A percentile compares a stretch with the other conserved stretches of the same genome.
phyloP scores from a whole-genome alignment of 352 stramenopile genomes.

The Thraustochytrium striatum region DNA sequence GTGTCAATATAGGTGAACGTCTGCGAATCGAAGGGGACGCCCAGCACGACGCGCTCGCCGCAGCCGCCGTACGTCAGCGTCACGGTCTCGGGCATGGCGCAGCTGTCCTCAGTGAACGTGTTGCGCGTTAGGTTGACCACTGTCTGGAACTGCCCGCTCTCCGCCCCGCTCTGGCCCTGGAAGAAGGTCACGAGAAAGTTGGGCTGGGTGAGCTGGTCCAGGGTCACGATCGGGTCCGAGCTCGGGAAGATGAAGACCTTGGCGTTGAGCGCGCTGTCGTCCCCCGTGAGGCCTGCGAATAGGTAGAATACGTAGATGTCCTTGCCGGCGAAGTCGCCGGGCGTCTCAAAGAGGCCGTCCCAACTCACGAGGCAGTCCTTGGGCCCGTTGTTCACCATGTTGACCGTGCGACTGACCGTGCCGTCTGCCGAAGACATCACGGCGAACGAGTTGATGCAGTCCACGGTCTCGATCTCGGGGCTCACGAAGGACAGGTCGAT shows the following conservation, averaged over 20 bases:
- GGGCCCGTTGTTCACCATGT: not conserved
- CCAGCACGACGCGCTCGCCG: not conserved
- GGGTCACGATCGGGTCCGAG: not conserved
- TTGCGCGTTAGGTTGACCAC: not conserved
- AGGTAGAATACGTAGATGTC: not conserved
- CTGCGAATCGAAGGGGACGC: not conserved
- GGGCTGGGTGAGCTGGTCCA: not conserved
- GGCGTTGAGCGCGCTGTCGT: not conserved
- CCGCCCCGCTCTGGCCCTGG: not conserved
- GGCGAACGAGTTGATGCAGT: not conserved
- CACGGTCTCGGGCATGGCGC: not conserved
- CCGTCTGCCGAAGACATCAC: not conserved
- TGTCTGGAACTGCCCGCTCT: not conserved
- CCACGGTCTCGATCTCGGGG: not conserved
- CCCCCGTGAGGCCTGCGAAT: not conserved
- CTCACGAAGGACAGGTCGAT: not conserved
- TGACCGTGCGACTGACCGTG: not conserved
- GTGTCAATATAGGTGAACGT: not conserved
- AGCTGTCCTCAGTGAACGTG: not conserved
- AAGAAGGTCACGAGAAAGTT: not conserved
- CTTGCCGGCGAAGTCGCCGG: not conserved
- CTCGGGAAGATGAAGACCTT: not conserved
- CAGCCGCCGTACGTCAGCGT: not conserved
- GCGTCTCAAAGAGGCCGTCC: not conserved
- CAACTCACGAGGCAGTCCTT: not conserved